Evolutionary conservation across 2,329 filamentous ascomycete species (phyloP).

Genomic region (Bisporella sp.): DNA sequence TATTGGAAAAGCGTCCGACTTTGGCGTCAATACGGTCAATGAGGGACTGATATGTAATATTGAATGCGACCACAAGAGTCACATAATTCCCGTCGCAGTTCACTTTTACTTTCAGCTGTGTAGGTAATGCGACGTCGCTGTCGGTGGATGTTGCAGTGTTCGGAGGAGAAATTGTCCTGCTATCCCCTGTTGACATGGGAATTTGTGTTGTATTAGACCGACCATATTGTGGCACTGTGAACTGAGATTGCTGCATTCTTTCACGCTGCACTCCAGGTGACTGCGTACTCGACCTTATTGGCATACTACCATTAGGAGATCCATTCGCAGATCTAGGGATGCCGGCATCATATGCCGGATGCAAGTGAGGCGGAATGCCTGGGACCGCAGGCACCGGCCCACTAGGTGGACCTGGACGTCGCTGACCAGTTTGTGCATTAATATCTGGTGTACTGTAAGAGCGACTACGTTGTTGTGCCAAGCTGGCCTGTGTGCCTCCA

Average conservation of each 20-base stretch:
- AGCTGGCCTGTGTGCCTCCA: constrained; percentile 40
- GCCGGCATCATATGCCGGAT: constrained; percentile 49
- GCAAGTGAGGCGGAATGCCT: constrained; percentile 66
- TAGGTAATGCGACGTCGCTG: constrained; percentile 48
- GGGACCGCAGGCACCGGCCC: constrained; percentile 60
- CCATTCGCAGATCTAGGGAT: constrained; percentile 76
- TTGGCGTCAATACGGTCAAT: constrained; percentile 96
- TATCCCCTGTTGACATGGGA: constrained; percentile 25
- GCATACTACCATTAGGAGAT: constrained; percentile 63
- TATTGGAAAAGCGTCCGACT: constrained; percentile 75
- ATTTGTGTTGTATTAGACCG: constrained; percentile 21
- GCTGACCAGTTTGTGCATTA: constrained; percentile 58
- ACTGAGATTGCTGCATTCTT: constrained; percentile 39
- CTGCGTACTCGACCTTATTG: constrained; percentile 61
- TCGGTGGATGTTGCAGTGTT: constrained; percentile 21
- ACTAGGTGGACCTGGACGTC: constrained; percentile 45
- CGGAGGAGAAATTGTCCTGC: constrained; percentile 39
- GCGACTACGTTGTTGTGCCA: constrained; percentile 62
- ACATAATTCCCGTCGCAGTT: constrained; percentile 89
- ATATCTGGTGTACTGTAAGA: constrained; percentile 96
- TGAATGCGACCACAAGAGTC: constrained; percentile 91
- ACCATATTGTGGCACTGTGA: constrained; percentile 27
- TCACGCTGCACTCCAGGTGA: constrained; percentile 63
- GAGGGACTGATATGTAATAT: constrained; percentile 88
- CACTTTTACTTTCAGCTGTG: constrained; percentile 92